phyloP scores from a whole-genome alignment of 768 basidiomycete species.

The Macrolepiota dolichaula region DNA sequence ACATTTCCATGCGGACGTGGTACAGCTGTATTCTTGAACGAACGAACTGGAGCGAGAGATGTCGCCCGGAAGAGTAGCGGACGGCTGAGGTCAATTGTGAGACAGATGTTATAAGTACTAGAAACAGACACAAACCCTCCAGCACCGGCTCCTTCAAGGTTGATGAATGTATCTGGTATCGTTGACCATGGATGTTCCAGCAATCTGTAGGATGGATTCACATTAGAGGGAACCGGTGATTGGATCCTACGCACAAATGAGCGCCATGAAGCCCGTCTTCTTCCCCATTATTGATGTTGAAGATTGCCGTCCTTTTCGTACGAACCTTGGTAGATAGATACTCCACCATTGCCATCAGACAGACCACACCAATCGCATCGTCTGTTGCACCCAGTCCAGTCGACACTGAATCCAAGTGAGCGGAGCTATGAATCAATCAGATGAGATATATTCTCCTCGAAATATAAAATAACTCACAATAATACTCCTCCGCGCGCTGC shows the following conservation, averaged over 20 bases:
- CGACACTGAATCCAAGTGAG: slow-evolving; percentile 74
- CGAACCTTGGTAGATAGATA: slow-evolving; percentile 38
- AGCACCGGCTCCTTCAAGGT: slow-evolving; percentile 69
- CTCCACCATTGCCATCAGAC: slow-evolving; percentile 54
- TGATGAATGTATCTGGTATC: slow-evolving; percentile 59
- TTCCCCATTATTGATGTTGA: slow-evolving; percentile 79
- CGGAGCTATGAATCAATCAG: slow-evolving; percentile 48
- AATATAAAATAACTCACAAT: slow-evolving; percentile 16
- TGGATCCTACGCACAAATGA: slow-evolving; percentile 34
- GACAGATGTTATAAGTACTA: neutral
- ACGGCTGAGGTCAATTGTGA: slow-evolving; percentile 37
- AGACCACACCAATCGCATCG: slow-evolving; percentile 62
- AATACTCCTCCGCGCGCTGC: slow-evolving; percentile 43
- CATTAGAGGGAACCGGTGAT: neutral
- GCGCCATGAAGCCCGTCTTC: slow-evolving; percentile 69
- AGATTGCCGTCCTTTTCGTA: slow-evolving; percentile 57
- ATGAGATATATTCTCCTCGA: slow-evolving; percentile 38
- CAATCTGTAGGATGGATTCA: slow-evolving; percentile 35
- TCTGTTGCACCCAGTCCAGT: slow-evolving; percentile 68
- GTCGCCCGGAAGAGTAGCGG: slow-evolving; percentile 69
- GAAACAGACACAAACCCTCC: slow-evolving; percentile 49
- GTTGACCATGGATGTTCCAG: slow-evolving; percentile 67
- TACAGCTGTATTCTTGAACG: slow-evolving; percentile 42
- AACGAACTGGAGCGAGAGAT: slow-evolving; percentile 44
- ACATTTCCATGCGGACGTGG: slow-evolving; percentile 65